A percentile compares a stretch with the other conserved stretches of the same genome.
phyloP scores from a whole-genome alignment of 2,329 filamentous ascomycete species.

The Epichloe bromicola region DNA sequence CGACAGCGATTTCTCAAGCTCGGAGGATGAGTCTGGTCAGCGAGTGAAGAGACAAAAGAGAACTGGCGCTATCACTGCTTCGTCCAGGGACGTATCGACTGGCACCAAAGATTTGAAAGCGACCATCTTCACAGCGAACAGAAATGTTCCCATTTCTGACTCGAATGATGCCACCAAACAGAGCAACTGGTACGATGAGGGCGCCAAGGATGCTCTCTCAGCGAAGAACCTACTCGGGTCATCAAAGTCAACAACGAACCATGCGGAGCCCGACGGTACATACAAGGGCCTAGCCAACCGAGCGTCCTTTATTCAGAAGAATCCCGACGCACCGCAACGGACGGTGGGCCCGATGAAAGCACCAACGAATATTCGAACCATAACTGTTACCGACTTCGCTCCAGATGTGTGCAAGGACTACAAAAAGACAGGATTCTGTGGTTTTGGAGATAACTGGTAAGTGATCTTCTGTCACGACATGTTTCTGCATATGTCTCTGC shows the following conservation, averaged over 20 bases:
- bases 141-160: slow-evolving; percentile 46
- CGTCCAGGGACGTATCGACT: slow-evolving; percentile 34
- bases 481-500: background rate
- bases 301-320: slow-evolving; percentile 65
- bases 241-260: slow-evolving; percentile 29
- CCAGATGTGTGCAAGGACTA: slow-evolving; percentile 95
- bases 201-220: slow-evolving; percentile 32
- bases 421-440: slow-evolving; percentile 53
- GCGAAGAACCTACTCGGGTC: slow-evolving; percentile 46
- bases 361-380: slow-evolving; percentile 76
- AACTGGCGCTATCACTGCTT: slow-evolving; percentile 51
- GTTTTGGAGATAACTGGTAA: slow-evolving; percentile 29
- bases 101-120: slow-evolving; percentile 28
- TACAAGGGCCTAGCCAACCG: slow-evolving; percentile 68
- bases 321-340: slow-evolving; percentile 56
- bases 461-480: slow-evolving; percentile 2
- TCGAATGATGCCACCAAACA: slow-evolving; percentile 83
- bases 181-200: slow-evolving; percentile 79
- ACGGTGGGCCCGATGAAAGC: slow-evolving; percentile 79
- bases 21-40: slow-evolving; percentile 64
- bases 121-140: slow-evolving; percentile 47
- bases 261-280: slow-evolving; percentile 43
- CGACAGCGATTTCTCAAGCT: slow-evolving; percentile 48
- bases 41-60: slow-evolving; percentile 69
- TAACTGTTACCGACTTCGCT: slow-evolving; percentile 81